phyloP scores from a whole-genome alignment of 2,329 filamentous ascomycete species.

The Exserohilum turcica region DNA sequence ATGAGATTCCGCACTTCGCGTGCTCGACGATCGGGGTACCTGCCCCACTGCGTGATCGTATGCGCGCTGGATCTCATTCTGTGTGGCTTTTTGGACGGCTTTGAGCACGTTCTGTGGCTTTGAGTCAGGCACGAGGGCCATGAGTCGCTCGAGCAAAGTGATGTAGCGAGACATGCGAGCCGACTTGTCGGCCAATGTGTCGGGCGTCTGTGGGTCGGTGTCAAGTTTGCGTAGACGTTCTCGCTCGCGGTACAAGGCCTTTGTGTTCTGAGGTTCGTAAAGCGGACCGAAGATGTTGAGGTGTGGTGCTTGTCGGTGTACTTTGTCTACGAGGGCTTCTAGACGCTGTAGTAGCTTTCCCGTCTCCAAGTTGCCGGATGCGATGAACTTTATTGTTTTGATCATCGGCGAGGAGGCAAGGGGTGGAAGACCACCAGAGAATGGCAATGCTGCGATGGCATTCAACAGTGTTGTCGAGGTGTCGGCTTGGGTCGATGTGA shows the following conservation, averaged over 20 bases:
- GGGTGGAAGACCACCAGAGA: conserved; percentile 34
- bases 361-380: conserved; percentile 31
- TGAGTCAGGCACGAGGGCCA: conserved; percentile 31
- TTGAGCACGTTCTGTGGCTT: conserved; percentile 25
- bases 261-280: conserved; percentile 29
- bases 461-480: conserved; percentile 28
- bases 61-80: conserved; percentile 23
- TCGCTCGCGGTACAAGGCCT: conserved; percentile 34
- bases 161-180: conserved; percentile 38
- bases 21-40: background rate
- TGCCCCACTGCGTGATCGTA: conserved; percentile 29
- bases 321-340: conserved; percentile 43
- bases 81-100: conserved; percentile 30
- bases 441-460: conserved; percentile 36
- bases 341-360: conserved; percentile 43
- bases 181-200: conserved; percentile 31
- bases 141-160: conserved; percentile 38
- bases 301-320: conserved; percentile 33
- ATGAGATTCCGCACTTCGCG: too few relatives aligned
- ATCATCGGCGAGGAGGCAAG: conserved; percentile 33
- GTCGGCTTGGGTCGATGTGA: conserved; percentile 21
- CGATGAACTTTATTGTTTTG: conserved; percentile 32
- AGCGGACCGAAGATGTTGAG: conserved; percentile 39
- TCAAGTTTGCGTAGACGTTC: conserved; percentile 34
- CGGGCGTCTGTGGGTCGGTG: conserved; percentile 16